These are phyloP conservation scores for Phytopythium cucurbitacearum DNA, from an alignment of 352 stramenopile species.

Conservation along the genomic window DNA sequence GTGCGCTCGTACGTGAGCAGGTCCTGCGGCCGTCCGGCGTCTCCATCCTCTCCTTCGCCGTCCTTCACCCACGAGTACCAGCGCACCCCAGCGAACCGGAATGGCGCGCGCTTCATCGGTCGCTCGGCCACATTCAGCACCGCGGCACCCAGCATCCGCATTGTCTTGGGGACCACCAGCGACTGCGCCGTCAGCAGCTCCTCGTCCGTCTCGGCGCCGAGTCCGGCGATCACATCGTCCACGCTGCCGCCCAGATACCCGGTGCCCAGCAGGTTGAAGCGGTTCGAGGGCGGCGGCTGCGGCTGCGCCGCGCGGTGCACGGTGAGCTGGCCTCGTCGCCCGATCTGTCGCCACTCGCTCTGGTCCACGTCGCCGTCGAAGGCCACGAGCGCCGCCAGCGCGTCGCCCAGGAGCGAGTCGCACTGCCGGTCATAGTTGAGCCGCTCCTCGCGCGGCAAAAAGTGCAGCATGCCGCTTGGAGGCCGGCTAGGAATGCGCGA, in stretches of 20 bases:
- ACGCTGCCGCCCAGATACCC: conserved; percentile 38
- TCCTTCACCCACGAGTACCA: conserved; percentile 31
- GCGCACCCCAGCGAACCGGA: conserved; percentile 57
- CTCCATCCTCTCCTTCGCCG: neutral
- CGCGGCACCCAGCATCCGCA: conserved; percentile 26
- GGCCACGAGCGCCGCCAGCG: conserved; percentile 29
- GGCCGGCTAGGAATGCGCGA: neutral
- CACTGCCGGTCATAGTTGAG: conserved; percentile 33
- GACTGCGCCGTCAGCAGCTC: conserved; percentile 32
- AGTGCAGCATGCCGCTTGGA: conserved; percentile 11
- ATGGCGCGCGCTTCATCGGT: conserved; percentile 19
- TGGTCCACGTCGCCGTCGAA: conserved; percentile 34
- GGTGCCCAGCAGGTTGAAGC: conserved; percentile 25
- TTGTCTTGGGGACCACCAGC: conserved; percentile 22
- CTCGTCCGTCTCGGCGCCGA: conserved; percentile 38
- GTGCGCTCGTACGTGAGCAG: conserved; percentile 61
- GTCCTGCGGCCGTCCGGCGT: conserved; percentile 18
- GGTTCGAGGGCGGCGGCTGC: conserved; percentile 5
- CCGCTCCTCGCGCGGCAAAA: conserved; percentile 31
- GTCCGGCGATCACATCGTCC: conserved; percentile 26
- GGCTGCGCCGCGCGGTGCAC: conserved; percentile 20
- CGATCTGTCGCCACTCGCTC: conserved; percentile 29
- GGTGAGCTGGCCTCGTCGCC: conserved; percentile 30
- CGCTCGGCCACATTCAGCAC: conserved; percentile 36
- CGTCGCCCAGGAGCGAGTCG: conserved; percentile 42